Evolutionary conservation across 2,329 filamentous ascomycete species (phyloP).

Genomic region (Epichloe aotearoae): DNA sequence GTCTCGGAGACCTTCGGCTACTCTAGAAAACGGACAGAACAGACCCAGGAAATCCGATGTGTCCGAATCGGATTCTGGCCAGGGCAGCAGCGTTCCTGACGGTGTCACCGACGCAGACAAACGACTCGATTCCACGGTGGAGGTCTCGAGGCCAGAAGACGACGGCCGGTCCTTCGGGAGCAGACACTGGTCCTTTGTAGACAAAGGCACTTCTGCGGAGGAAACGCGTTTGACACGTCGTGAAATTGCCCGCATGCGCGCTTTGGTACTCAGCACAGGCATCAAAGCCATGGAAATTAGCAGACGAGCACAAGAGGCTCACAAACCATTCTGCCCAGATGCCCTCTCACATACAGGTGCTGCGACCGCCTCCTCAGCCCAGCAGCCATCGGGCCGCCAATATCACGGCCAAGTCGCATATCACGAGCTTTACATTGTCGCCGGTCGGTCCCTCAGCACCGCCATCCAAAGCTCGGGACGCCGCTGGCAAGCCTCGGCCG

Average conservation of each 20-base stretch:
- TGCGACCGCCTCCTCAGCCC: slow-evolving; percentile 5
- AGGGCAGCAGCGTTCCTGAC: slow-evolving; percentile 13
- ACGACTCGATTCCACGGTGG: slow-evolving; percentile 21
- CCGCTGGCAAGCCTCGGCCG: slow-evolving; percentile 45
- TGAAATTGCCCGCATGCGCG: slow-evolving; percentile 69
- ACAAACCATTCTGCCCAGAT: slow-evolving; percentile 19
- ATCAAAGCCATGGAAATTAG: slow-evolving; percentile 77
- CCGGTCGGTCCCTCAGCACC: slow-evolving; percentile 35
- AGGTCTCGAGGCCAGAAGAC: slow-evolving; percentile 14
- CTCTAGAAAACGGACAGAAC: slow-evolving; percentile 12
- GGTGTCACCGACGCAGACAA: slow-evolving; percentile 20
- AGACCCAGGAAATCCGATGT: slow-evolving; percentile 19
- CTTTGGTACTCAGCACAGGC: slow-evolving; percentile 70
- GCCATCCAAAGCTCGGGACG: slow-evolving; percentile 35
- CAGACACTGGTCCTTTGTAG: slow-evolving; percentile 39
- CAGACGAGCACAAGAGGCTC: slow-evolving; percentile 43
- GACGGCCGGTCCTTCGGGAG: slow-evolving; percentile 13
- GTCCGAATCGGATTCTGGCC: slow-evolving; percentile 26
- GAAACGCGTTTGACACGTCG: slow-evolving; percentile 38
- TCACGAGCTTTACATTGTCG: slow-evolving; percentile 35
- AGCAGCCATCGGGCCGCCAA: slow-evolving; percentile 17
- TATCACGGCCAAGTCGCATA: slow-evolving; percentile 19
- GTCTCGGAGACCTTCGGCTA: slow-evolving; percentile 23
- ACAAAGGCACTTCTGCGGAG: slow-evolving; percentile 24
- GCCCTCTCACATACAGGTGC: slow-evolving; percentile 11